These are phyloP conservation scores for Hyaloscypha hepaticicola DNA, from an alignment of 495 filamentous ascomycete genomes.

Conservation along the genomic window DNA sequence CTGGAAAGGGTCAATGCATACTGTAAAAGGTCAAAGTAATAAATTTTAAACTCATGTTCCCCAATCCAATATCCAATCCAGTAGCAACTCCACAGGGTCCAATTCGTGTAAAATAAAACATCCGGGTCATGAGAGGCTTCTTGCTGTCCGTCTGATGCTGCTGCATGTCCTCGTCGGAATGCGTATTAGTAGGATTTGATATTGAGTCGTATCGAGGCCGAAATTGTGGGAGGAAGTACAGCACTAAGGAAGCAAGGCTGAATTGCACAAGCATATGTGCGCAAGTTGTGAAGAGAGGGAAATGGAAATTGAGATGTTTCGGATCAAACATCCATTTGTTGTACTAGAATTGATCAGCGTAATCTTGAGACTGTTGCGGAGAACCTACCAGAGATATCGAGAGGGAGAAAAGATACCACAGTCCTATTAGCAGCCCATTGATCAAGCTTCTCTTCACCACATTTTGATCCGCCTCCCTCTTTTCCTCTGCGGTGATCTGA, in stretches of 20 bases:
- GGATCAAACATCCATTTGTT: slow-evolving; percentile 99
- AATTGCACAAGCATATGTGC: slow-evolving; percentile 98
- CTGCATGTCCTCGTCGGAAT: slow-evolving; percentile 46
- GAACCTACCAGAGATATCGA: slow-evolving; percentile 86
- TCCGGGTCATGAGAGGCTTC: slow-evolving; percentile 80
- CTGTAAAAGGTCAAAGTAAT: slow-evolving; percentile 97
- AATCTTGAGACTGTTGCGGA: not conserved
- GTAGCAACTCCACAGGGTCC: slow-evolving; percentile 92
- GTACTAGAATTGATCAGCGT: slow-evolving; percentile 56
- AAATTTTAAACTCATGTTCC: slow-evolving; percentile 93
- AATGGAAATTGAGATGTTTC: slow-evolving; percentile 83
- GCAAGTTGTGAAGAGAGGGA: slow-evolving; percentile 93
- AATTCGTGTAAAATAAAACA: slow-evolving; percentile 90
- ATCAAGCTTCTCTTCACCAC: slow-evolving; percentile 65
- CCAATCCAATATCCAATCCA: slow-evolving; percentile 92
- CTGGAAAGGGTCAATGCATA: slow-evolving; percentile 35
- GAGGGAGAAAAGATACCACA: slow-evolving; percentile 95
- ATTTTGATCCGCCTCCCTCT: slow-evolving; percentile 66
- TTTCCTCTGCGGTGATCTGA: slow-evolving; percentile 57
- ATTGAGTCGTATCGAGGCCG: slow-evolving; percentile 61
- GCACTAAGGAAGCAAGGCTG: slow-evolving; percentile 70
- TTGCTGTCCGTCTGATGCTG: slow-evolving; percentile 57
- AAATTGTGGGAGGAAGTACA: slow-evolving; percentile 80
- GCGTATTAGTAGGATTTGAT: slow-evolving; percentile 40
- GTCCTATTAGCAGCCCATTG: slow-evolving; percentile 73